Conservation (phyloP, 495 filamentous ascomycete species). For the Hypomontagnella submonticulosa region DNA sequence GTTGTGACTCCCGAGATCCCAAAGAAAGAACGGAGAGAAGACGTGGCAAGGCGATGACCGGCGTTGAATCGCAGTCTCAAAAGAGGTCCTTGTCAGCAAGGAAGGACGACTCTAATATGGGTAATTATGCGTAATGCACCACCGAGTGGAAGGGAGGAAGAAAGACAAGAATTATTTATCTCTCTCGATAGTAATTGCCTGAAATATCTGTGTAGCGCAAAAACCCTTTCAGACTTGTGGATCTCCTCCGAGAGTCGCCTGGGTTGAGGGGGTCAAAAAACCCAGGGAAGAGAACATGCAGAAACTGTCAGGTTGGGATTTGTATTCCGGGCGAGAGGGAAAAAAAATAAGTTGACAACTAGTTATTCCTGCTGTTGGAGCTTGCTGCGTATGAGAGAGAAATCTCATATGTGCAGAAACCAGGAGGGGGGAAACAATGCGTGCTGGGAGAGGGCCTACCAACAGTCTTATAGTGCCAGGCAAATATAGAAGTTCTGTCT, state of each 20-base stretch:
- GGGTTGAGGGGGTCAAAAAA: constrained; percentile 37
- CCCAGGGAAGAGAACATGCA: constrained; percentile 30
- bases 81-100: constrained; percentile 21
- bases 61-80: constrained; percentile 30
- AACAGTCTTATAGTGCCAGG: constrained; percentile 55
- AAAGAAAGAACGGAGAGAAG: constrained; percentile 29
- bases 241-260: constrained; percentile 37
- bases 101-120: constrained; percentile 33
- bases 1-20: constrained; percentile 20
- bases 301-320: constrained; percentile 27
- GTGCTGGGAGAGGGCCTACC: constrained; percentile 46
- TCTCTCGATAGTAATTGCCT: constrained; percentile 26
- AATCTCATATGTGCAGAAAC: constrained; percentile 46
- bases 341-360: constrained; percentile 23
- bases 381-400: constrained; percentile 46
- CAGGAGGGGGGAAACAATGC: constrained; percentile 26
- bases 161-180: constrained; percentile 1
- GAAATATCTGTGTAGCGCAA: constrained; percentile 44
- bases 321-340: constrained; percentile 32
- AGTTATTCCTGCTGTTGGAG: constrained; percentile 50
- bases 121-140: constrained; percentile 30
- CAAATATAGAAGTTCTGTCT: constrained; percentile 39
- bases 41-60: constrained; percentile 19
- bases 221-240: constrained; percentile 29
- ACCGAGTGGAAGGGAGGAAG: constrained; percentile 12